A percentile compares a stretch with the other conserved stretches of the same genome.
Evolutionary conservation across 345 rosid species (phyloP).

Genomic region (Hevea brasiliensis): DNA sequence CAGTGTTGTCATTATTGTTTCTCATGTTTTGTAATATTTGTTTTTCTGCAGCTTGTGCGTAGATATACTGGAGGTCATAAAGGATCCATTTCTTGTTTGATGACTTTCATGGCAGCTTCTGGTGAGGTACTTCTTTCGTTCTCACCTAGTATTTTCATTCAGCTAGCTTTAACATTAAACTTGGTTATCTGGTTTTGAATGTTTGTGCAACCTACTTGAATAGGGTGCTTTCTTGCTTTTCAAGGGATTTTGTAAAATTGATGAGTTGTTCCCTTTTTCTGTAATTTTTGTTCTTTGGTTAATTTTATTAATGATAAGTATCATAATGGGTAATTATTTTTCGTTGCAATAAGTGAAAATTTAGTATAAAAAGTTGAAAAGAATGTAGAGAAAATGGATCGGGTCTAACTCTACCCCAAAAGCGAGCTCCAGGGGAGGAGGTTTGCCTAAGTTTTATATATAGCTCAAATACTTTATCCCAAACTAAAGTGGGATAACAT

Average conservation of each 20-base stretch:
- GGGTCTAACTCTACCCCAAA: too few relatives aligned
- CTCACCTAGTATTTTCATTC: neutral
- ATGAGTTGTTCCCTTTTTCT: neutral
- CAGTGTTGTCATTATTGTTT: constrained; percentile 20
- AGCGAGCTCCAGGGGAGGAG: too few relatives aligned
- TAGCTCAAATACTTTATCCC: too few relatives aligned
- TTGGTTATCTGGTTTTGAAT: neutral
- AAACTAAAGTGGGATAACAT: too few relatives aligned
- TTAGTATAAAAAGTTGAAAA: too few relatives aligned
- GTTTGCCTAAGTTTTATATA: too few relatives aligned
- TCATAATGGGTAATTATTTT: too few relatives aligned
- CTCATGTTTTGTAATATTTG: constrained; percentile 16
- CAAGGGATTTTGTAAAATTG: neutral
- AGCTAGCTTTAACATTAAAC: neutral
- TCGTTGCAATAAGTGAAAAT: too few relatives aligned
- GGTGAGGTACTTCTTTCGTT: constrained; percentile 66
- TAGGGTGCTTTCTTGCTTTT: neutral
- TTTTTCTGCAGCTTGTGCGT: too few relatives aligned
- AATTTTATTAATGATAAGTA: too few relatives aligned
- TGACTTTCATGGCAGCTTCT: constrained; percentile 97
- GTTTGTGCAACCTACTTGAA: neutral
- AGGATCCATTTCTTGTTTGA: constrained; percentile 91
- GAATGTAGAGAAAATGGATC: too few relatives aligned
- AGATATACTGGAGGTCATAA: too few relatives aligned
- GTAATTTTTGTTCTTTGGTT: neutral